Conservation (phyloP, 1,139 yeast genomes). For the Zygoascus hellenicus region DNA sequence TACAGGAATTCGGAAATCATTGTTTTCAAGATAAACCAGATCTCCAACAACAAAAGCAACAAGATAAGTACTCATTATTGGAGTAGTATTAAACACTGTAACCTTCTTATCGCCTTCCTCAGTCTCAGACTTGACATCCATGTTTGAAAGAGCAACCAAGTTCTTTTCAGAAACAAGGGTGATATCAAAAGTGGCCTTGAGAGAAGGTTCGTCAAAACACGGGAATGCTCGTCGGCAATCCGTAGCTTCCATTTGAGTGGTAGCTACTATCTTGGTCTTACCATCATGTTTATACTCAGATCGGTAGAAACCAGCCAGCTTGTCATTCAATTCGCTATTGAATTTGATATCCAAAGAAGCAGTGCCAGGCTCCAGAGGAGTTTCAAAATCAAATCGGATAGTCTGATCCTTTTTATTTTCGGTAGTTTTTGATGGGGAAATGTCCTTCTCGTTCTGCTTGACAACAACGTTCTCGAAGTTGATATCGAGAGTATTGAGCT, state of each 20-base stretch:
- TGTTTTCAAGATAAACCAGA: constrained; percentile 60
- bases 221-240: constrained; percentile 92
- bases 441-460: constrained; percentile 14
- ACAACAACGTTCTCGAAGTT: constrained; percentile 14
- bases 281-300: constrained; percentile 59
- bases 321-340: constrained; percentile 47
- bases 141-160: constrained; percentile 69
- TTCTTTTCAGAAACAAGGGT: constrained; percentile 53
- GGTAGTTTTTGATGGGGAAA: constrained; percentile 17
- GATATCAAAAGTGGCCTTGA: constrained; percentile 72
- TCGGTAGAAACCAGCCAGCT: constrained; percentile 85
- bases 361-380: constrained; percentile 23
- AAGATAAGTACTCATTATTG: constrained; percentile 68
- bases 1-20: constrained; percentile 55
- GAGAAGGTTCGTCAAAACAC: constrained; percentile 80
- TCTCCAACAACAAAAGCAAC: constrained; percentile 78
- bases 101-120: constrained; percentile 26
- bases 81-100: constrained; percentile 50
- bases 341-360: constrained; percentile 39
- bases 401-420: constrained; percentile 14
- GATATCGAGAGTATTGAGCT: constrained; percentile 34
- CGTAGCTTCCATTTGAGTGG: constrained; percentile 87
- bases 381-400: constrained; percentile 13
- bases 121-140: constrained; percentile 47
- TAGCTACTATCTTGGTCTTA: constrained; percentile 58